phyloP scores from a whole-genome alignment of 768 basidiomycete species.

The Phlebiopsis gigantea region DNA sequence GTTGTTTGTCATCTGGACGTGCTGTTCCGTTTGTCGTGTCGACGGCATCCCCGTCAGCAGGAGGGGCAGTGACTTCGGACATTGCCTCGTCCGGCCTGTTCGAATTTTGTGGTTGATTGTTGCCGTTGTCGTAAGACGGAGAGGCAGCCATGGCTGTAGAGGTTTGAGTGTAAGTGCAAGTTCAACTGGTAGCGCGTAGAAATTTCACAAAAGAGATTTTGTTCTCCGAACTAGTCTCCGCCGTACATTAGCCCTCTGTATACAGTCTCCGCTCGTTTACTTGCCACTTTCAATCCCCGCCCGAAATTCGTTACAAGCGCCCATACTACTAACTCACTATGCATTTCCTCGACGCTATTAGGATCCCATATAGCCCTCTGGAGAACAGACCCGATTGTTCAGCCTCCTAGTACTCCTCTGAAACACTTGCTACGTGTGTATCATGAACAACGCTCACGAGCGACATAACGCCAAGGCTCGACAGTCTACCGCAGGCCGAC shows the following conservation, averaged over 20 bases:
- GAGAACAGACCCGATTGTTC: background rate
- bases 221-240: background rate
- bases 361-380: background rate
- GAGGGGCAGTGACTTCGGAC: background rate
- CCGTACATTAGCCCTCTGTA: background rate
- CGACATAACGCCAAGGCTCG: slow-evolving; percentile 26
- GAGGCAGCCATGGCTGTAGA: slow-evolving; percentile 14
- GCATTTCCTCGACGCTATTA: too few species aligned
- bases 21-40: slow-evolving; percentile 18
- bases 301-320: background rate
- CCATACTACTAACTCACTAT: too few species aligned
- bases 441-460: slow-evolving; percentile 10
- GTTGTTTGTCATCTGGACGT: slow-evolving; percentile 20
- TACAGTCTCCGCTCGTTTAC: background rate
- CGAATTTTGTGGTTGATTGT: slow-evolving; percentile 17
- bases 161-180: background rate
- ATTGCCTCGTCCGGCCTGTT: slow-evolving; percentile 14
- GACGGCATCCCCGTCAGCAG: slow-evolving; percentile 14
- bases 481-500: slow-evolving; percentile 17
- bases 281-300: background rate
- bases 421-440: background rate
- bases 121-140: slow-evolving; percentile 14
- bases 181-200: background rate
- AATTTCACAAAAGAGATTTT: background rate
- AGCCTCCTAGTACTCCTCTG: background rate